Evolutionary conservation across 2,329 filamentous ascomycete species (phyloP).

Genomic region (Phialophora chinensis): DNA sequence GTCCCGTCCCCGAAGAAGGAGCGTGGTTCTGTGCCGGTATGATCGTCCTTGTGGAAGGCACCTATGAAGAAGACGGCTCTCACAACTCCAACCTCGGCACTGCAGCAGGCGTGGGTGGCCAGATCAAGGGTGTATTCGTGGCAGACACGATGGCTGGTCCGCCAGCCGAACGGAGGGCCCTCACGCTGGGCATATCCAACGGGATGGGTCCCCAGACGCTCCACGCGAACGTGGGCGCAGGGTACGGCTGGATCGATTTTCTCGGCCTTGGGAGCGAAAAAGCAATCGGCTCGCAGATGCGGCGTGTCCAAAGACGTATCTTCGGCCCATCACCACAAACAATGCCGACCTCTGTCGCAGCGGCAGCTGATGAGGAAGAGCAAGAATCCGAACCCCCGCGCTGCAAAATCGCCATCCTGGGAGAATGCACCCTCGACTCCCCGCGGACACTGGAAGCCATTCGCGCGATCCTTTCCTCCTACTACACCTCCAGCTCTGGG

Average conservation of each 20-base stretch:
- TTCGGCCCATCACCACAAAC: conserved; percentile 49
- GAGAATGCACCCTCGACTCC: conserved; percentile 85
- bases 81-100: conserved; percentile 72
- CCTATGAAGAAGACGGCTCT: conserved; percentile 93
- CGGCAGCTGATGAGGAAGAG: conserved; percentile 41
- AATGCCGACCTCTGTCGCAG: conserved; percentile 42
- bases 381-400: conserved; percentile 43
- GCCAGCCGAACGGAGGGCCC: conserved; percentile 81
- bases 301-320: conserved; percentile 74
- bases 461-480: conserved; percentile 75
- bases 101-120: conserved; percentile 75
- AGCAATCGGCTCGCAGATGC: conserved; percentile 81
- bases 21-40: conserved; percentile 95
- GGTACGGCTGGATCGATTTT: conserved; percentile 98
- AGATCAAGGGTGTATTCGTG: conserved; percentile 89
- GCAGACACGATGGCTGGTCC: conserved; percentile 91
- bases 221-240: conserved; percentile 63
- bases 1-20: conserved; percentile 80
- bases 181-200: conserved; percentile 74
- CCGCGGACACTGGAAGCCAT: conserved; percentile 82
- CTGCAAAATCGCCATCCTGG: conserved; percentile 73
- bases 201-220: conserved; percentile 45
- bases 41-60: conserved; percentile 91
- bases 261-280: conserved; percentile 88
- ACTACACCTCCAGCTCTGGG: conserved; percentile 65